Percentiles rank a stretch among this genome's conserved stretches.
Conservation (phyloP, 2,329 filamentous ascomycete species). For the Penicillium sp. region DNA sequence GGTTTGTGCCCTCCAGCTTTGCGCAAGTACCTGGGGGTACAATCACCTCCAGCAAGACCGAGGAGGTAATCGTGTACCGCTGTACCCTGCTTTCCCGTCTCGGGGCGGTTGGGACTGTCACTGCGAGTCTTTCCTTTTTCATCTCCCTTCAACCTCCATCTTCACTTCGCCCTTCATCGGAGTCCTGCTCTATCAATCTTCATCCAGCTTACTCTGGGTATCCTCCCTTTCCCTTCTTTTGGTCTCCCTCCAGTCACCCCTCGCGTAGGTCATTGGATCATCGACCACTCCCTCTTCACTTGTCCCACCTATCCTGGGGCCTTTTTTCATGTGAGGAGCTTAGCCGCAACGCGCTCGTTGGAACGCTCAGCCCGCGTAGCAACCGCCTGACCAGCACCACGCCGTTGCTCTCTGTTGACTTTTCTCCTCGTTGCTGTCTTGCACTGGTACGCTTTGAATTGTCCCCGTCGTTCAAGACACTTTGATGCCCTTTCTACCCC, state of each 20-base stretch:
- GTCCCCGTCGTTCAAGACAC: conserved; percentile 5
- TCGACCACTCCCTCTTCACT: conserved; percentile 4
- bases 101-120: background rate
- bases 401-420: conserved; percentile 11
- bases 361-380: conserved; percentile 9
- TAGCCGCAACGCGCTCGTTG: conserved; percentile 15
- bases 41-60: too few relatives aligned
- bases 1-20: background rate
- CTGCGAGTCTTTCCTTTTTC: background rate
- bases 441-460: conserved; percentile 22
- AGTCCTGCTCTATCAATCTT: background rate
- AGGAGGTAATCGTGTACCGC: too few relatives aligned
- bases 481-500: conserved; percentile 11
- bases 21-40: conserved; percentile 1
- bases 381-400: conserved; percentile 11
- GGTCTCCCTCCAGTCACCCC: conserved; percentile 4
- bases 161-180: background rate
- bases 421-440: conserved; percentile 12
- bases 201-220: background rate
- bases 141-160: background rate
- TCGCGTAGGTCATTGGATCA: conserved; percentile 6
- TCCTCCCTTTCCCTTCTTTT: background rate
- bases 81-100: too few relatives aligned
- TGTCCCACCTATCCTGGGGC: conserved; percentile 1
- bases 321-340: conserved; percentile 22